Percentiles rank a stretch among this genome's conserved stretches.
Conservation (phyloP, 1,284 basidiomycete species). For the Melampsora americana region DNA sequence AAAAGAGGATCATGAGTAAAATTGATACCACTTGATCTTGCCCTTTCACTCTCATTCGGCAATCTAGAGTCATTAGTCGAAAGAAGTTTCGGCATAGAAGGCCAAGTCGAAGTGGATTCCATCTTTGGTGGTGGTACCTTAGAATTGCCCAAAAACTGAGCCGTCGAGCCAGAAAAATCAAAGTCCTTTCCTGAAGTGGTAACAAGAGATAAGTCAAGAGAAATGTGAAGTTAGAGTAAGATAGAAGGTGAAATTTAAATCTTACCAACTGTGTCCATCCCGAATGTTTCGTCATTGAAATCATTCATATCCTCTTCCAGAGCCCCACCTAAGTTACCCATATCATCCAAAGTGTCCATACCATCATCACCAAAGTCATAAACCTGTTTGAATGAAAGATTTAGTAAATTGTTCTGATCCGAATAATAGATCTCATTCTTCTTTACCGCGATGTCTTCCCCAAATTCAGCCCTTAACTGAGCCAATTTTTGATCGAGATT, state of each 20-base stretch:
- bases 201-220: not conserved
- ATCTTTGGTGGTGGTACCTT: conserved; percentile 6
- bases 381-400: conserved; percentile 11
- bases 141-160: conserved; percentile 35
- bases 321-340: conserved; percentile 77
- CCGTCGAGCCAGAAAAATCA: conserved; percentile 45
- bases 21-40: conserved; percentile 25
- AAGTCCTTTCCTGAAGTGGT: conserved; percentile 36
- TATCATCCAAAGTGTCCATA: conserved; percentile 64
- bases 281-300: conserved; percentile 45
- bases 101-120: conserved; percentile 19
- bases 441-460: conserved; percentile 42
- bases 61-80: not conserved
- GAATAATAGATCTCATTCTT: not conserved
- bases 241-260: not conserved
- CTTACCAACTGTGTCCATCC: conserved; percentile 43
- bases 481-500: conserved; percentile 34
- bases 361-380: conserved; percentile 43
- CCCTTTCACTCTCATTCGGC: not conserved
- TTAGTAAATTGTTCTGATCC: not conserved
- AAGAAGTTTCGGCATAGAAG: conserved; percentile 28
- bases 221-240: not conserved
- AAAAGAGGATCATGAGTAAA: conserved; percentile 39
- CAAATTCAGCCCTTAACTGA: conserved; percentile 40
- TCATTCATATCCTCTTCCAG: conserved; percentile 64